Conservation (phyloP, 176 grass and related monocot genomes). For the Paspalum notatum region DNA sequence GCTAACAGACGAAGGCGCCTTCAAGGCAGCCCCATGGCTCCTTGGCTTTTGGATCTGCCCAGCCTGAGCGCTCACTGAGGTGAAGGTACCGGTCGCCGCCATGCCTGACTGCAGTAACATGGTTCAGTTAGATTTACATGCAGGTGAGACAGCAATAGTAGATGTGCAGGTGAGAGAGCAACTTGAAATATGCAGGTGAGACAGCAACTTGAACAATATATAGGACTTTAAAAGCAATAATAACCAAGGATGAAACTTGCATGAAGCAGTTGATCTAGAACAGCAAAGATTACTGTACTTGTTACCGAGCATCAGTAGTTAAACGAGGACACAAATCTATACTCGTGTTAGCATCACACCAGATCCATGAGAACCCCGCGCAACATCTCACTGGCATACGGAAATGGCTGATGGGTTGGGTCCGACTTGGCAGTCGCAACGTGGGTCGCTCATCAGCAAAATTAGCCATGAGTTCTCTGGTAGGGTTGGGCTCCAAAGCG, state of each 20-base stretch:
- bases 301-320: background rate
- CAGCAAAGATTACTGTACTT: background rate
- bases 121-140: background rate
- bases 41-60: constrained; percentile 44
- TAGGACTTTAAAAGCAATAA: background rate
- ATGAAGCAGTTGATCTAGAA: background rate
- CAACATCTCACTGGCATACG: background rate
- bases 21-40: constrained; percentile 38
- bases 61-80: constrained; percentile 40
- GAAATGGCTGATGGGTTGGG: background rate
- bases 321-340: background rate
- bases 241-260: background rate
- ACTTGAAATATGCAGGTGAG: background rate
- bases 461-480: background rate
- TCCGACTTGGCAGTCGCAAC: background rate
- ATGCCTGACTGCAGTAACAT: constrained; percentile 38
- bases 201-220: background rate
- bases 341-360: background rate
- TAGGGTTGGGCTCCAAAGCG: background rate
- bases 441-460: background rate
- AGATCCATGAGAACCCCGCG: background rate
- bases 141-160: background rate
- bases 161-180: background rate
- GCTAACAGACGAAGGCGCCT: constrained; percentile 34
- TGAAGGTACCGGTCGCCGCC: constrained; percentile 44